Base-by-base conservation (phyloP, 2,329 filamentous ascomycete genomes). In the Colletotrichum tofieldiae region DNA sequence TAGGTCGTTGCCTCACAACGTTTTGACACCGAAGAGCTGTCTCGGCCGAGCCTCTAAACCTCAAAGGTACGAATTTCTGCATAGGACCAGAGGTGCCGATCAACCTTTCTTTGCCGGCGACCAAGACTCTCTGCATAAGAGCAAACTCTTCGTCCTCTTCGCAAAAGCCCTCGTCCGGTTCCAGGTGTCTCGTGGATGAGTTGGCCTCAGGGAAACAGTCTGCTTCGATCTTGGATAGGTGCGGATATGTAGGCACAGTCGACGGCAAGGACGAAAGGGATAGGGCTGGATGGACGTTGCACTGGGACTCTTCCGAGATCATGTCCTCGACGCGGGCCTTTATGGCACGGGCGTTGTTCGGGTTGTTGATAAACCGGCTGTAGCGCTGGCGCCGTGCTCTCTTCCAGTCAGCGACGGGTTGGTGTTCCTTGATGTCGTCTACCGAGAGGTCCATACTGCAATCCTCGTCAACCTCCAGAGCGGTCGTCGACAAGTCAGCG, bases 81-180 rank as follows among this genome's bases (percentile, higher is more conserved):
- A 62, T 26, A 14, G 35, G 26, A 16, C 49, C 59, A 14, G 61
- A 16, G 0, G 23, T 26, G 29, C 65, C 52, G 32, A 64, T 26
- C 39, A 63, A 16, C 20, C 35, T 45, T 51, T 51, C 32, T 49
- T n/a, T 59, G 16, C 64, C 39, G 3, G 58, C 62, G 2, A 35
- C 37, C 18, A 58, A 52, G 18, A 41, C 11, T 47, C 43, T 43
- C 32, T 54, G 61, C 62, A 61, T 66, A 23, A 37, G 8, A 29
- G 35, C 12, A 7, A 45, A 43, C n/a, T 73, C 61, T 14, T 63
- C 61, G 23, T 64, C 37, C n/a, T 73, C 62, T 5, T 65, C 73
- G 35, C 63, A 61, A 29, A 74, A 73, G 45, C 63, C 60, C 20
- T 74, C 73, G 43, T 74, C 73, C 32, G 49, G n/a, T 65, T 66